Evolutionary conservation across 768 basidiomycete genomes (phyloP), one percentile per base, ranked within the genome.

Genomic region (Rhodotorula graminis): DNA sequence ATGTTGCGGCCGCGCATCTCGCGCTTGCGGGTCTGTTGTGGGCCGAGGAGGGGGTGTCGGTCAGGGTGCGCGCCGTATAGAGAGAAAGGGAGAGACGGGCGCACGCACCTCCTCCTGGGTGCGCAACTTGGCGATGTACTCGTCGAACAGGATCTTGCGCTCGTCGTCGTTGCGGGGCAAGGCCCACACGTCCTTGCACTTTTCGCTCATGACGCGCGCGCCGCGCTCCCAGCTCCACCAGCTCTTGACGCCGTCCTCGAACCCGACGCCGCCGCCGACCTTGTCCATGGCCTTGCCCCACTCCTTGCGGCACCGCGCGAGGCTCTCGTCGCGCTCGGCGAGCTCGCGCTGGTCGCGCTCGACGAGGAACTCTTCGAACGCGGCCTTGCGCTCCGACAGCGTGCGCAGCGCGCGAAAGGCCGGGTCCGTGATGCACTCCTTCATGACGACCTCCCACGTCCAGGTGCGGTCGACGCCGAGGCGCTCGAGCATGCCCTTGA

Each of bases 391-490:
- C 83, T 99, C 93, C 25, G 92, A 92, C 61, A 97, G 85, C 58
- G 90, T 92, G 80, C 90, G 90, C 71, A 99, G 84, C 57, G 93
- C 90, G 83, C 92, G 94, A 83, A 97, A 99, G 75, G 96, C 82
- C 57, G 96, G 95, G 84, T 98, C 95, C 77, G 93, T 97, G 82
- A 99, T 95, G 81, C 96, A 93, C 78, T 92, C 90, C 80, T 94
- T 87, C 91, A 98, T 96, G 64, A 93, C 93, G 83, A 91, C 88
- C 81, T 99, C 96, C 96, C 96, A 99, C 49, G 92, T 92, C 91
- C 92, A 97, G 74, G 86, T 88, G 58, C 90, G 88, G 81, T 92
- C 91, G 56, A 98, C 90, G 46, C 91, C 91, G 59, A 91, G 89
- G 82, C 92, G 92, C 77, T 89, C 86, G 77, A 99, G 82, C 68